phyloP scores from a whole-genome alignment of 73 alveolate species.

The Blepharisma japonicum region DNA sequence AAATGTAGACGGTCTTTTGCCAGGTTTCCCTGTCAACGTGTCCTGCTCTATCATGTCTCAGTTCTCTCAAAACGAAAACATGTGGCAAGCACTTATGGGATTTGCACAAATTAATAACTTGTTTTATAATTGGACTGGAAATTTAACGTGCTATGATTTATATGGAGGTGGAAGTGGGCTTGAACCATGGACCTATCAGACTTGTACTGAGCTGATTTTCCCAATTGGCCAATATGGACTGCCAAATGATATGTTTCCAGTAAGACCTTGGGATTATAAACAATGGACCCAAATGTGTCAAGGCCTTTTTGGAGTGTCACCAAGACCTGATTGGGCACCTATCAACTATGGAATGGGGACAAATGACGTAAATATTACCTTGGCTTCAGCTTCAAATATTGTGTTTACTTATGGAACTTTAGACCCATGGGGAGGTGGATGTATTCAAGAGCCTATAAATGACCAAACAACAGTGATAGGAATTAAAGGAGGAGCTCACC shows the following conservation, averaged over 20 bases:
- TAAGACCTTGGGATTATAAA: constrained; percentile 36
- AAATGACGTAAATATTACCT: constrained; percentile 15
- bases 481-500: constrained; percentile 62
- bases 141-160: constrained; percentile 30
- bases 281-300: constrained; percentile 31
- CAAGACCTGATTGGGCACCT: constrained; percentile 44
- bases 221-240: constrained; percentile 54
- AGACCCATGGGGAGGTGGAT: constrained; percentile 78
- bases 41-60: constrained; percentile 1
- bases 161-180: constrained; percentile 35
- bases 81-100: constrained; percentile 7
- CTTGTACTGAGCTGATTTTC: constrained; percentile 58
- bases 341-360: constrained; percentile 53
- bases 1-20: background rate
- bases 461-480: background rate
- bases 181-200: constrained; percentile 51
- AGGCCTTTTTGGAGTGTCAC: constrained; percentile 28
- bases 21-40: constrained; percentile 22
- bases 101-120: background rate
- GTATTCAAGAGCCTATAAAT: constrained; percentile 31
- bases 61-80: background rate
- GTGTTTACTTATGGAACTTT: constrained; percentile 54
- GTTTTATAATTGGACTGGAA: constrained; percentile 38
- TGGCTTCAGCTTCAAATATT: constrained; percentile 36
- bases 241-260: constrained; percentile 49